A percentile compares a stretch with the other conserved stretches of the same genome.
These are phyloP conservation scores for Aspergillus nomiae DNA, from an alignment of 2,329 filamentous ascomycete genomes.

Conservation along the genomic window DNA sequence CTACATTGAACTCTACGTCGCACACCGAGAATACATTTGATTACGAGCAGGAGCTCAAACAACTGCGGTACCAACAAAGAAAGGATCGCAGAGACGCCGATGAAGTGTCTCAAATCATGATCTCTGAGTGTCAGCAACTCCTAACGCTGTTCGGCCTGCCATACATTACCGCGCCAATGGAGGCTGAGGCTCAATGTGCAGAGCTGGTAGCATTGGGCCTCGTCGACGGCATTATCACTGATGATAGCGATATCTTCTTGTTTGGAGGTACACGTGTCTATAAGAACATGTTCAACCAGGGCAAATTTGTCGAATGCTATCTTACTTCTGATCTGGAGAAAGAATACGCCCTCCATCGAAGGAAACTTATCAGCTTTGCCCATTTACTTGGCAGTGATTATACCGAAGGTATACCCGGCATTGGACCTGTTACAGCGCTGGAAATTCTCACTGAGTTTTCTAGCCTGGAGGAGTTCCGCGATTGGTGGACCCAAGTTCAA, in stretches of 20 bases:
- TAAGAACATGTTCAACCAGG: slow-evolving; percentile 99
- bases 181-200: slow-evolving; percentile 96
- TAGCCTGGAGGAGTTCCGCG: slow-evolving; percentile 70
- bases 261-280: slow-evolving; percentile 96
- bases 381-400: slow-evolving; percentile 94
- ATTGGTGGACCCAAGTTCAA: slow-evolving; percentile 87
- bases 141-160: slow-evolving; percentile 89
- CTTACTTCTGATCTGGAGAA: slow-evolving; percentile 79
- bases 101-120: slow-evolving; percentile 95
- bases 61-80: slow-evolving; percentile 89
- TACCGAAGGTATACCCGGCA: slow-evolving; percentile 84
- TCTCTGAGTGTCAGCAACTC: slow-evolving; percentile 89
- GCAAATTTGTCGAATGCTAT: slow-evolving; percentile 98
- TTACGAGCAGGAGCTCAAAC: slow-evolving; percentile 84
- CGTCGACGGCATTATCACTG: slow-evolving; percentile 96
- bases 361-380: slow-evolving; percentile 84
- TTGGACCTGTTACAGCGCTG: slow-evolving; percentile 91
- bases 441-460: slow-evolving; percentile 93
- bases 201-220: slow-evolving; percentile 83
- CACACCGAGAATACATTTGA: slow-evolving; percentile 70
- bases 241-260: slow-evolving; percentile 94
- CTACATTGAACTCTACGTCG: slow-evolving; percentile 76
- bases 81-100: slow-evolving; percentile 95
- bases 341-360: slow-evolving; percentile 83
- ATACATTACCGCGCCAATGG: slow-evolving; percentile 97